Conservation (phyloP, 805 yeast genomes). For the Schwanniomyces polymorphus region DNA sequence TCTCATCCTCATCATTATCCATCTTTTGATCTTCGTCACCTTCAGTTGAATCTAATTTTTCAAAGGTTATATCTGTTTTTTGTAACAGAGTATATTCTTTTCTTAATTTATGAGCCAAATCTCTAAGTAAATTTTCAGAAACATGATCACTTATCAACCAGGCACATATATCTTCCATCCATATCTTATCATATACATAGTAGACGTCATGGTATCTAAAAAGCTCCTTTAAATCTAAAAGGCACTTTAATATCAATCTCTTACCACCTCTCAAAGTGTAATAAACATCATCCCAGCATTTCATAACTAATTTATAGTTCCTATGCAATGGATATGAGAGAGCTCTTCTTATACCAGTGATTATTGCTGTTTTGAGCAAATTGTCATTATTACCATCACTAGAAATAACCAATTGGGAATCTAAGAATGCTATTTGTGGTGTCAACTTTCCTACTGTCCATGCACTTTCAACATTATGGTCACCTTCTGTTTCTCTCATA, state of each 20-base stretch:
- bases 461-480: conserved; percentile 79
- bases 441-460: conserved; percentile 90
- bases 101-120: conserved; percentile 65
- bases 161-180: conserved; percentile 73
- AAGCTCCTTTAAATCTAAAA: conserved; percentile 65
- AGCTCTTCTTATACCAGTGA: conserved; percentile 70
- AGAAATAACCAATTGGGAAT: conserved; percentile 48
- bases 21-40: conserved; percentile 8
- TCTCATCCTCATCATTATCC: conserved; percentile 23
- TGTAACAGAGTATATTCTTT: conserved; percentile 37
- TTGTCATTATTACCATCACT: conserved; percentile 14
- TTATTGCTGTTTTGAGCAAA: conserved; percentile 52
- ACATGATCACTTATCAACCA: conserved; percentile 70
- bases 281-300: conserved; percentile 77
- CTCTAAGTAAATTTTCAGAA: conserved; percentile 56
- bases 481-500: conserved; percentile 67
- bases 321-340: conserved; percentile 80
- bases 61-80: conserved; percentile 55
- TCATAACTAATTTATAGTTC: conserved; percentile 55
- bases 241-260: conserved; percentile 55
- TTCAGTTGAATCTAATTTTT: conserved; percentile 34
- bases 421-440: conserved; percentile 77
- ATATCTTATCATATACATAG: conserved; percentile 76
- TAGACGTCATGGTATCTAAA: conserved; percentile 84
- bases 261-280: conserved; percentile 67